Percentiles rank a stretch among this genome's conserved stretches.
phyloP scores from a whole-genome alignment of 2,329 filamentous ascomycete species.

The Colletotrichum sansevieriae region DNA sequence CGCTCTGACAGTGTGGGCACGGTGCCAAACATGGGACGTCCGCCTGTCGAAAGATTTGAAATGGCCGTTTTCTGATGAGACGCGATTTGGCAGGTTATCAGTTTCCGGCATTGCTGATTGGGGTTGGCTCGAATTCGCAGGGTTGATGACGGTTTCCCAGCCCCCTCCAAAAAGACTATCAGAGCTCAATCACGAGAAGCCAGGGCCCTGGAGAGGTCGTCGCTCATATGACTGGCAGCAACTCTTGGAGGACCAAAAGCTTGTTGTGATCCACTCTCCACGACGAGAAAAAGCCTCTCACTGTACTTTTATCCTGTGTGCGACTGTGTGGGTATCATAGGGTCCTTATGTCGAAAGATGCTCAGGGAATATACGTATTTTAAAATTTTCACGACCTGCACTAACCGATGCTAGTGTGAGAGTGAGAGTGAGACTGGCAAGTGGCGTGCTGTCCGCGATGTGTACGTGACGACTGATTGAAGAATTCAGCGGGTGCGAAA shows the following conservation, averaged over 20 bases:
- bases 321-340: slow-evolving; percentile 31
- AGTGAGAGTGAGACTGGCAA: not conserved
- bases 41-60: slow-evolving; percentile 23
- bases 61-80: slow-evolving; percentile 40
- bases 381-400: slow-evolving; percentile 23
- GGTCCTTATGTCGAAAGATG: slow-evolving; percentile 24
- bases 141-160: slow-evolving; percentile 28
- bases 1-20: slow-evolving; percentile 30
- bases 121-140: slow-evolving; percentile 9
- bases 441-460: not conserved
- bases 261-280: slow-evolving; percentile 41
- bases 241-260: slow-evolving; percentile 38
- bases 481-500: slow-evolving; percentile 25
- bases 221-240: slow-evolving; percentile 29
- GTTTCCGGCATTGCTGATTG: not conserved
- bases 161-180: slow-evolving; percentile 12
- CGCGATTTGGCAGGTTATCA: slow-evolving; percentile 26
- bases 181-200: slow-evolving; percentile 36
- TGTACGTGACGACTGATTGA: slow-evolving; percentile 25
- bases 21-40: slow-evolving; percentile 13
- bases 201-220: slow-evolving; percentile 9
- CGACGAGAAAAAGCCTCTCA: slow-evolving; percentile 4
- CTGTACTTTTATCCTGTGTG: slow-evolving; percentile 7
- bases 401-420: slow-evolving; percentile 5
- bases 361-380: slow-evolving; percentile 33